Evolutionary conservation across 805 yeast genomes (phyloP).

Genomic region (Metschnikowia arizonensis): DNA sequence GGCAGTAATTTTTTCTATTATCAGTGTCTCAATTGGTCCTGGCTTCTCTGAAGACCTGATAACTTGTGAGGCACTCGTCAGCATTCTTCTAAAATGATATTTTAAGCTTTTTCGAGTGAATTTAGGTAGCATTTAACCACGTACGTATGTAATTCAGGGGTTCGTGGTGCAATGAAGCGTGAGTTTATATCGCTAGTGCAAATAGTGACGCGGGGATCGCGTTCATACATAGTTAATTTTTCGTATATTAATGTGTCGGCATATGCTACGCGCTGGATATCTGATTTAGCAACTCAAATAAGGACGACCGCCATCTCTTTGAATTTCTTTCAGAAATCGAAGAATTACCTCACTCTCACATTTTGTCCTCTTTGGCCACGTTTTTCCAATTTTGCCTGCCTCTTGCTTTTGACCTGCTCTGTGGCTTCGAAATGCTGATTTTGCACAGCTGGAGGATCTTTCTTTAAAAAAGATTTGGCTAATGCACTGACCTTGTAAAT

Average conservation of each 20-base stretch:
- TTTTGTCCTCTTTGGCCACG: slow-evolving; percentile 13
- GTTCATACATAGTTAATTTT: neutral
- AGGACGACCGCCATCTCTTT: neutral
- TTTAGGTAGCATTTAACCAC: slow-evolving; percentile 7
- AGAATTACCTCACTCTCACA: slow-evolving; percentile 4
- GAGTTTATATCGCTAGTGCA: neutral
- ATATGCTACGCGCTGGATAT: neutral
- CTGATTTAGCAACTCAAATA: neutral
- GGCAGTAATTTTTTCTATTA: slow-evolving; percentile 40
- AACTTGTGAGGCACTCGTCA: slow-evolving; percentile 6
- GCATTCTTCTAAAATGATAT: slow-evolving; percentile 9
- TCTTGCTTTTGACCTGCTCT: slow-evolving; percentile 14
- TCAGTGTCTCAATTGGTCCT: slow-evolving; percentile 50
- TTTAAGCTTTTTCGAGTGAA: neutral
- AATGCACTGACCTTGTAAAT: slow-evolving; percentile 43
- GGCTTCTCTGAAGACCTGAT: slow-evolving; percentile 20
- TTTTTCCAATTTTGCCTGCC: slow-evolving; percentile 18
- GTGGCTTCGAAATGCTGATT: slow-evolving; percentile 1
- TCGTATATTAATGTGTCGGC: neutral
- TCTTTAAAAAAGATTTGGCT: slow-evolving; percentile 21
- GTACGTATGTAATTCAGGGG: neutral
- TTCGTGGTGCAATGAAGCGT: neutral
- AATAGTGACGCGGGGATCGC: neutral
- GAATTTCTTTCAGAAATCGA: neutral
- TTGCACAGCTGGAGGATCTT: slow-evolving; percentile 2